Evolutionary conservation across 75 land plant species (phyloP).

Genomic region (Selaginella tamariscina): DNA sequence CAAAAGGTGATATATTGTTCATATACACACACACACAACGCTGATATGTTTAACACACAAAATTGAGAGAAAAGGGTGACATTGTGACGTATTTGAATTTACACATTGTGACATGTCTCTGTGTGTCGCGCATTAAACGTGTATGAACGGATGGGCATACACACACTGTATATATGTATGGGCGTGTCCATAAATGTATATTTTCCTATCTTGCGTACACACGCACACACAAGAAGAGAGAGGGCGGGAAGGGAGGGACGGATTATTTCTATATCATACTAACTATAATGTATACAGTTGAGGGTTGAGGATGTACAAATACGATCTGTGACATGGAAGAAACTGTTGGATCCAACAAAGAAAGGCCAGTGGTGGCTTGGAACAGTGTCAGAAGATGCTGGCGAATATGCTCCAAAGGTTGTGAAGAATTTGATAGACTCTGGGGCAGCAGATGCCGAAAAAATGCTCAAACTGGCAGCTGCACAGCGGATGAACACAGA

Average conservation of each 20-base stretch:
- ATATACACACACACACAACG: neutral
- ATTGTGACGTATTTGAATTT: too few species aligned
- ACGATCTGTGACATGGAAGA: constrained; percentile 70
- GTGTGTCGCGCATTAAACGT: too few species aligned
- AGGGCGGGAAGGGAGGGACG: too few species aligned
- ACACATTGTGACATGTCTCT: too few species aligned
- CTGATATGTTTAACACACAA: too few species aligned
- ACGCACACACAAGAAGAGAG: too few species aligned
- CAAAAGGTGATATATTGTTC: constrained; percentile 46
- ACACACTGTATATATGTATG: too few species aligned
- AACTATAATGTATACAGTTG: constrained; percentile 64
- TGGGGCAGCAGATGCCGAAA: constrained; percentile 68
- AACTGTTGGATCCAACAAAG: constrained; percentile 77
- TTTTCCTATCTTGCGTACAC: too few species aligned
- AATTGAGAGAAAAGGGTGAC: too few species aligned
- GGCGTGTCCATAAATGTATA: too few species aligned
- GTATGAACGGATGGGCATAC: too few species aligned
- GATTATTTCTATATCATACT: too few species aligned
- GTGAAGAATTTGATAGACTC: constrained; percentile 31
- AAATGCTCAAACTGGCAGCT: constrained; percentile 81
- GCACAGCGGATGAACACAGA: constrained; percentile 95
- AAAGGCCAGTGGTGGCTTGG: constrained; percentile 97
- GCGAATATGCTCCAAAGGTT: constrained; percentile 22
- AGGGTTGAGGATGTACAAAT: constrained; percentile 59
- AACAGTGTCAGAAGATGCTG: constrained; percentile 20